Evolutionary conservation across 495 filamentous ascomycete genomes (phyloP).

Genomic region (Hypoxylon perforatum): DNA sequence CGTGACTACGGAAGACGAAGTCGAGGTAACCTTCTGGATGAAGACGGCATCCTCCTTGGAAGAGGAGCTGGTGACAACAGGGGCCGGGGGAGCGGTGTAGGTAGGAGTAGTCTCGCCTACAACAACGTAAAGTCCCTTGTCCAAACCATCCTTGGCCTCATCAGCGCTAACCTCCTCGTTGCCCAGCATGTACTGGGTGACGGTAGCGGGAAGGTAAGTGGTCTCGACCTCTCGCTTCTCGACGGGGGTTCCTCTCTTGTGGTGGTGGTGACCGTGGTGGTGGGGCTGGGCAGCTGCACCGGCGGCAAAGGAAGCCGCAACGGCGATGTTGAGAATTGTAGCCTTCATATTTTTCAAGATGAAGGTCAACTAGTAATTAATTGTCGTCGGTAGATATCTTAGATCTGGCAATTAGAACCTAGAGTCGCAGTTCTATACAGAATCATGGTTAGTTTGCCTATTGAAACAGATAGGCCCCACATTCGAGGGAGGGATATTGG

Average conservation of each 20-base stretch:
- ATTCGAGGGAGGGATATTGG: not conserved
- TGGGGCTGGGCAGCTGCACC: slow-evolving; percentile 60
- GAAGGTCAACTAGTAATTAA: slow-evolving; percentile 11
- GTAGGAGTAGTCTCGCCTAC: slow-evolving; percentile 59
- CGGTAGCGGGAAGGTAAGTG: slow-evolving; percentile 60
- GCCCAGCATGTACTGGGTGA: slow-evolving; percentile 69
- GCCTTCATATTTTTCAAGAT: slow-evolving; percentile 59
- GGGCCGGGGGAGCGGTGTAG: slow-evolving; percentile 52
- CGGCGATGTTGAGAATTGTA: slow-evolving; percentile 52
- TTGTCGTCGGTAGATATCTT: slow-evolving; percentile 30
- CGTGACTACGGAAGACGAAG: slow-evolving; percentile 23
- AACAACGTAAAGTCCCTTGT: slow-evolving; percentile 64
- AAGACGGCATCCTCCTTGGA: slow-evolving; percentile 45
- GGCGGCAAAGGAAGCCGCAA: slow-evolving; percentile 59
- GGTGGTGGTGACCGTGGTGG: slow-evolving; percentile 56
- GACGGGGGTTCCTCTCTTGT: slow-evolving; percentile 50
- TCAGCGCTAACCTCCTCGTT: slow-evolving; percentile 62
- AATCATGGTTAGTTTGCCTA: slow-evolving; percentile 30
- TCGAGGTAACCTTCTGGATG: slow-evolving; percentile 45
- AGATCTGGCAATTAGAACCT: slow-evolving; percentile 27
- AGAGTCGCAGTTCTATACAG: slow-evolving; percentile 32
- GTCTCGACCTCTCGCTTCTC: slow-evolving; percentile 58
- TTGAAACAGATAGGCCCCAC: slow-evolving; percentile 6
- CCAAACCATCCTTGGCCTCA: slow-evolving; percentile 72
- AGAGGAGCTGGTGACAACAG: slow-evolving; percentile 41